Evolutionary conservation across 305 asterid species (phyloP), one percentile per base, ranked within the genome.

Genomic region (Fraxinus paxiana): DNA sequence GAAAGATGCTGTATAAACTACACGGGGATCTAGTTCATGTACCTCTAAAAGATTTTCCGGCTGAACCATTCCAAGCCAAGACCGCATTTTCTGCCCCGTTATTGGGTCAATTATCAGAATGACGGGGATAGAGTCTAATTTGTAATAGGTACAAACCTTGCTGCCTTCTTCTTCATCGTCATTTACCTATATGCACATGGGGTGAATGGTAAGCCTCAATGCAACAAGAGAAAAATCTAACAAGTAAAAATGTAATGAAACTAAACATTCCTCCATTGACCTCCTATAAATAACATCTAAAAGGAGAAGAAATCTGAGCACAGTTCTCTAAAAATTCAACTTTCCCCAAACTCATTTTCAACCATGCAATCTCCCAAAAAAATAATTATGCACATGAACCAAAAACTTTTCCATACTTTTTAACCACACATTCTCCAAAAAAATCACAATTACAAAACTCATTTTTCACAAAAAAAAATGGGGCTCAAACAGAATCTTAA

Each of bases 141-240:
- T 96, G 90, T 96, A 96, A 82, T 93, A 96, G 63, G 94, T 96
- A 77, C 96, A 92, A 18, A 96, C 96, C 84, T 94, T 96, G 86
- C 97, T 96, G 81, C 99, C 99, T 86, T 96, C 98, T 88, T 96
- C 98, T 17, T 97, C 87, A 63, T 96, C 98, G 17, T 94, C 95
- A 76, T 92, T 89, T 38, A 91, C 93, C 99, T 96, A 75, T 46
- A 83, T 73, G 79, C 81, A 84, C 43, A 88, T 79, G 59, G 59
- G 80, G 71, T 31, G 65, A 82, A 76, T 4, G 72, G 75, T 30
- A 78, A 83, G 54, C 54, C 73, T 24, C 84, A 80, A 18, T 34
- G 73, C 46, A 61, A 48, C 77, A 61, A 75, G 75, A 82, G 71
- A 85, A 43, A n/a, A 70, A 77, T 71, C 31, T 43, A 80, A 65